Base-by-base conservation (phyloP, 176 grass and related monocot species). In the Calamus simplicifolius region DNA sequence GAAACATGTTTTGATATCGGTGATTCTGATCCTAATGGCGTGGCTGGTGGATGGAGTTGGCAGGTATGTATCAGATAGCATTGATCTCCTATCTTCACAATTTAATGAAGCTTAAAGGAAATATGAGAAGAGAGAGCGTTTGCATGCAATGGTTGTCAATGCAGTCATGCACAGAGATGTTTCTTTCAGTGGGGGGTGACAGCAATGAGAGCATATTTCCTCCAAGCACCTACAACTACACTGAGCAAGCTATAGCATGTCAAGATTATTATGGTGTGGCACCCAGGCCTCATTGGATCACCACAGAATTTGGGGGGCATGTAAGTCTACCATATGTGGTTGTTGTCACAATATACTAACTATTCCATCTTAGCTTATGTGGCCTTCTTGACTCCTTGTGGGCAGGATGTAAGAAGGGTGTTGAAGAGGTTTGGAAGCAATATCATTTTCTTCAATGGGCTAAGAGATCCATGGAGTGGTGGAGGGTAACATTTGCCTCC, bases 371-470 rank as follows among this genome's bases (percentile, higher is more conserved):
- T 6, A 38, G 35, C 12, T 43, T 2, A 43, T 43, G 35, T 13
- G 2, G 35, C 13, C 35, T 43, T 10, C 10, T 43, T 3, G 8
- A 43, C 10, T 43, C 35, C 35, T 43, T 13, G 35, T 68, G 19
- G 49, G 4, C 59, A 89, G 81, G 74, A 85, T 50, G 85, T 82
- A 53, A 52, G 4, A 3, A 75, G 74, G 19, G 81, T 82, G 16
- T 23, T 81, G 58, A 79, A 58, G 63, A 69, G 71, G n/a, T 82
- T 69, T 50, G 86, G 53, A 3, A 89, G 86, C 26, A 85, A 89
- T 71, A 89, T 89, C 67, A 1, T 85, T 59, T 85, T 85, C 75
- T 89, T 89, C 71, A 89, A 89, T 10, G 86, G 86, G 3, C 74
- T 89, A 17, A 72, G 81, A 15, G 86, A 89, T 75, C 86, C 86